phyloP scores from a whole-genome alignment of 2,329 filamentous ascomycete species.

The Nectriaceae sp. region DNA sequence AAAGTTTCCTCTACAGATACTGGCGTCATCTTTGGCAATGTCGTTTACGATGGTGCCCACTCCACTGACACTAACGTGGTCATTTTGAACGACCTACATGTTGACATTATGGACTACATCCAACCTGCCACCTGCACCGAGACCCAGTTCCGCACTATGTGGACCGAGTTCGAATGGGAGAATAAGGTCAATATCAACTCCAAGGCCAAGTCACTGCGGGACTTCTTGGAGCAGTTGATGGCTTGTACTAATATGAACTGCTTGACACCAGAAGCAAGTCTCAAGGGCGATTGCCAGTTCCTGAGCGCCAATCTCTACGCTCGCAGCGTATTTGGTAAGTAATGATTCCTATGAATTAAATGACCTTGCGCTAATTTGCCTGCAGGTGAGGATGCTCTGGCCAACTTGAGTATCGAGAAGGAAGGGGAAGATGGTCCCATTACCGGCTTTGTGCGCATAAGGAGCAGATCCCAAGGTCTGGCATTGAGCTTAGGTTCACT shows the following conservation, averaged over 20 bases:
- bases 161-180: conserved; percentile 99
- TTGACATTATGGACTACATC: conserved; percentile 99
- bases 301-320: conserved; percentile 96
- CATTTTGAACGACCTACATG: conserved; percentile 96
- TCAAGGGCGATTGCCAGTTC: conserved; percentile 98
- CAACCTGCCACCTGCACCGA: conserved; percentile 95
- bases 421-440: conserved; percentile 94
- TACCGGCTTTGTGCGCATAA: conserved; percentile 95
- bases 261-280: conserved; percentile 90
- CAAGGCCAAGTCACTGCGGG: conserved; percentile 86
- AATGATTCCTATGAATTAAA: conserved; percentile 1
- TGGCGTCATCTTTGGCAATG: conserved; percentile 97
- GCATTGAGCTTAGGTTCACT: conserved; percentile 91
- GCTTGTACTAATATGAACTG: conserved; percentile 99
- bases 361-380: conserved; percentile 23
- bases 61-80: conserved; percentile 95
- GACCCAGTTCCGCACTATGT: conserved; percentile 99
- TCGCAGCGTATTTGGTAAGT: conserved; percentile 95
- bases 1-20: conserved; percentile 98
- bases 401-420: conserved; percentile 97
- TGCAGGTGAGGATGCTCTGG: conserved; percentile 95
- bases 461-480: conserved; percentile 93
- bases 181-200: conserved; percentile 99
- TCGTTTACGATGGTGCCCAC: conserved; percentile 93
- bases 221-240: conserved; percentile 94